Conservation (phyloP, 768 basidiomycete species). For the Brasilioporus rufonigricans region DNA sequence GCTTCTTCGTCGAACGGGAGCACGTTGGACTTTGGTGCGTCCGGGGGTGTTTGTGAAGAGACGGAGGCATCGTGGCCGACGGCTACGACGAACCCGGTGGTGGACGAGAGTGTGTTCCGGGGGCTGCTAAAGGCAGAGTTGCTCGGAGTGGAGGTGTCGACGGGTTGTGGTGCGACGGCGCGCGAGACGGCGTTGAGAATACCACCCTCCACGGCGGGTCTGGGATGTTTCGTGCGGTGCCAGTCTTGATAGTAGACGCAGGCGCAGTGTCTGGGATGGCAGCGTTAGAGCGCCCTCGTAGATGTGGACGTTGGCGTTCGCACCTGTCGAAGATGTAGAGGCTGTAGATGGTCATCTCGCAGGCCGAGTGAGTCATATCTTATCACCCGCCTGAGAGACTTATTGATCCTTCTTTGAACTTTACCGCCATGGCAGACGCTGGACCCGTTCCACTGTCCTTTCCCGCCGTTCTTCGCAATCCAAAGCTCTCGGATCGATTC, state of each 20-base stretch:
- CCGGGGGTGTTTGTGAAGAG: constrained; percentile 18
- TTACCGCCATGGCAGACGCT: not conserved
- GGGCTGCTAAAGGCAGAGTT: constrained; percentile 52
- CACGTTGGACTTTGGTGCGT: constrained; percentile 40
- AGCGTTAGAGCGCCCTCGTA: not conserved
- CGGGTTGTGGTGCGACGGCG: constrained; percentile 44
- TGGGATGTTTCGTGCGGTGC: constrained; percentile 76
- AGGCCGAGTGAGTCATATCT: too few species aligned
- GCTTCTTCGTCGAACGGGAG: constrained; percentile 96
- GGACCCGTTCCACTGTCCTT: constrained; percentile 70
- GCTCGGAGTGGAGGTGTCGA: constrained; percentile 33
- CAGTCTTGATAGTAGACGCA: constrained; percentile 97
- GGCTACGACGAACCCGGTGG: constrained; percentile 69
- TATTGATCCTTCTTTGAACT: too few species aligned
- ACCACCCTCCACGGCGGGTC: constrained; percentile 67
- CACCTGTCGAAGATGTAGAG: constrained; percentile 93
- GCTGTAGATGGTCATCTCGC: constrained; percentile 86
- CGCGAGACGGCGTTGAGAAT: constrained; percentile 81
- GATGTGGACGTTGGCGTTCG: not conserved
- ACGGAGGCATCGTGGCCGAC: constrained; percentile 42
- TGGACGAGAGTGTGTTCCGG: constrained; percentile 62
- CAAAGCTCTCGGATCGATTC: constrained; percentile 50
- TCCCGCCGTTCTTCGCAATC: constrained; percentile 64
- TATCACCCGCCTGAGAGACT: too few species aligned
- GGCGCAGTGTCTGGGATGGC: constrained; percentile 68